Conservation (phyloP, 768 basidiomycete species). For the Russula brevipes region DNA sequence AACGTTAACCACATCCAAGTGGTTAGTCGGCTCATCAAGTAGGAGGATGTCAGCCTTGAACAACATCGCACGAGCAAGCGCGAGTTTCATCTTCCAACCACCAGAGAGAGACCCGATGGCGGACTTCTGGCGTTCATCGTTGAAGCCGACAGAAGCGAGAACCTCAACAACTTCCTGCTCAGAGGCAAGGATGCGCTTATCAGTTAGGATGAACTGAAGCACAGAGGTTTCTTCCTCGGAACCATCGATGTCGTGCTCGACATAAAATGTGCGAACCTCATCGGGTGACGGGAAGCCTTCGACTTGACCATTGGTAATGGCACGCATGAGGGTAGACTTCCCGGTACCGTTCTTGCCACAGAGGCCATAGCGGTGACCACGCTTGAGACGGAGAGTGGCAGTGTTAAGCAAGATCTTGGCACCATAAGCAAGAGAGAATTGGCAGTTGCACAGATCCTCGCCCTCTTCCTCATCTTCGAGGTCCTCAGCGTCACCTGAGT, state of each 20-base stretch:
- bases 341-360: slow-evolving; percentile 99
- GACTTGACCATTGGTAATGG: slow-evolving; percentile 92
- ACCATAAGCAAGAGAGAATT: slow-evolving; percentile 98
- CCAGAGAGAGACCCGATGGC: slow-evolving; percentile 89
- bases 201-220: slow-evolving; percentile 78
- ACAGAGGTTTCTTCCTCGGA: slow-evolving; percentile 89
- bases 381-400: slow-evolving; percentile 93
- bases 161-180: slow-evolving; percentile 72
- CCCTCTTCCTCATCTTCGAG: slow-evolving; percentile 93
- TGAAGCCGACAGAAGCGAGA: slow-evolving; percentile 89
- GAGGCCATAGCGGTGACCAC: slow-evolving; percentile 97
- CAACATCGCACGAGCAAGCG: slow-evolving; percentile 92
- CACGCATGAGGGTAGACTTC: slow-evolving; percentile 92
- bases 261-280: slow-evolving; percentile 97
- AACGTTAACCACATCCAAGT: slow-evolving; percentile 95
- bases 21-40: slow-evolving; percentile 95
- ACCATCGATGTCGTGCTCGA: slow-evolving; percentile 98
- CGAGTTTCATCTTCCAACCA: slow-evolving; percentile 99
- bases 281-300: slow-evolving; percentile 98
- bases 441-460: slow-evolving; percentile 98
- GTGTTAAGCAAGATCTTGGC: slow-evolving; percentile 98
- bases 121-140: slow-evolving; percentile 75
- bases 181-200: slow-evolving; percentile 71
- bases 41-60: slow-evolving; percentile 97
- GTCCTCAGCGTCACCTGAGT: slow-evolving; percentile 59